phyloP scores from a whole-genome alignment of 352 stramenopile genomes.

The Vaucheria bursata region DNA sequence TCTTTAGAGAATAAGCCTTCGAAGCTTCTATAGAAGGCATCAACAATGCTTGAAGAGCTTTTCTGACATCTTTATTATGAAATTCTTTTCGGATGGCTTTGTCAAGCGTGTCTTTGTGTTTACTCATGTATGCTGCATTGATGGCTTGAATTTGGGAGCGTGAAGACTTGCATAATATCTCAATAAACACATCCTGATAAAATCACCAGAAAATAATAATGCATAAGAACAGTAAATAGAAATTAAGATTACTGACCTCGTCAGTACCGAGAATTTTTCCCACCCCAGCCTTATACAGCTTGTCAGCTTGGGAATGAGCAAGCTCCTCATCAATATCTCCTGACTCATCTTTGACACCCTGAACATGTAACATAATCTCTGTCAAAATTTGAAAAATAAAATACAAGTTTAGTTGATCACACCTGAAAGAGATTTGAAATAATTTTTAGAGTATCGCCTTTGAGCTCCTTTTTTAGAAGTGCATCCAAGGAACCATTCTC shows the following conservation, averaged over 20 bases:
- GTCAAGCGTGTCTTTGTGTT: conserved; percentile 27
- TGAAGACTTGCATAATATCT: neutral
- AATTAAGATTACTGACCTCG: no score
- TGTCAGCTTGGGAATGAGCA: conserved; percentile 29
- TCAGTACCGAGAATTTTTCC: conserved; percentile 38
- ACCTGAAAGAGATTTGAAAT: no score
- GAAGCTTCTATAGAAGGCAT: conserved; percentile 14
- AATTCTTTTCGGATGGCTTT: conserved; percentile 25
- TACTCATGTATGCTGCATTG: conserved; percentile 32
- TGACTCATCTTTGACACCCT: conserved; percentile 30
- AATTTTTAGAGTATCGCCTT: no score
- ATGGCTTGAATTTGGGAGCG: conserved; percentile 21
- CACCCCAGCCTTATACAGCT: conserved; percentile 35
- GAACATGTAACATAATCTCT: conserved; percentile 16
- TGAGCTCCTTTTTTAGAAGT: conserved; percentile 29
- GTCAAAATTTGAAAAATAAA: no score
- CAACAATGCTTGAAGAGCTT: conserved; percentile 23
- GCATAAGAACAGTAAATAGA: no score
- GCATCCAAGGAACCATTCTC: conserved; percentile 33
- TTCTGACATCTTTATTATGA: conserved; percentile 15
- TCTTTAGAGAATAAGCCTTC: conserved; percentile 19
- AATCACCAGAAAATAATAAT: no score
- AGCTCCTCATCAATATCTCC: conserved; percentile 21
- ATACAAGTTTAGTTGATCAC: no score
- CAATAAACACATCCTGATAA: neutral